Evolutionary conservation across 441 rosid species (phyloP).

Genomic region (Daphne laureola): DNA sequence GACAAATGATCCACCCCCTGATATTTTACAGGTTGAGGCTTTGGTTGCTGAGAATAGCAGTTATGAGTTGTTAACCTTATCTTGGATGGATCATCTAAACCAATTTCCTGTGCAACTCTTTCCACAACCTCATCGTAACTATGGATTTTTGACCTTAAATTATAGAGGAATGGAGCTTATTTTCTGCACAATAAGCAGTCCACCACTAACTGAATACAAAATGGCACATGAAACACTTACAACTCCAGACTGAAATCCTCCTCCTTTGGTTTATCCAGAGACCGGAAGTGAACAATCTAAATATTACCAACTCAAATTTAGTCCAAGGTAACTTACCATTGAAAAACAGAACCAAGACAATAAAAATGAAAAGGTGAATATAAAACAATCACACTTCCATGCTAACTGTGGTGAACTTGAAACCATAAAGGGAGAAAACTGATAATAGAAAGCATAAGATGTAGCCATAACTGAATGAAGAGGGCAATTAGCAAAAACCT

Average conservation of each 20-base stretch:
- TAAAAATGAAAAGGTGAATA: neutral
- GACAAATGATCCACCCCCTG: constrained; percentile 57
- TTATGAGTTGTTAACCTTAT: constrained; percentile 71
- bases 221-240: constrained; percentile 34
- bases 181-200: too few species aligned
- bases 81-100: constrained; percentile 66
- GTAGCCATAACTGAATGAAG: too few species aligned
- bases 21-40: constrained; percentile 72
- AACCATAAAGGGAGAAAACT: too few species aligned
- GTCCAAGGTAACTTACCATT: neutral
- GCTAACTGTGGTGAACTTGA: too few species aligned
- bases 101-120: constrained; percentile 48
- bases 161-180: constrained; percentile 1
- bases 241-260: constrained; percentile 62
- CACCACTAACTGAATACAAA: constrained; percentile 3
- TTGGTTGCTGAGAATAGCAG: constrained; percentile 76
- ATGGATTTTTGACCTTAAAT: constrained; percentile 55
- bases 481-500: too few species aligned
- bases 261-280: constrained; percentile 71
- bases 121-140: constrained; percentile 73
- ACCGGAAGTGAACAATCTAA: constrained; percentile 64
- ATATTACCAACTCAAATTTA: constrained; percentile 5
- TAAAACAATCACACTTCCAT: too few species aligned
- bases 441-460: too few species aligned
- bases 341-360: constrained; percentile 2